Conservation (phyloP, 2,329 filamentous ascomycete species). For the Pseudogymnoascus sp. region DNA sequence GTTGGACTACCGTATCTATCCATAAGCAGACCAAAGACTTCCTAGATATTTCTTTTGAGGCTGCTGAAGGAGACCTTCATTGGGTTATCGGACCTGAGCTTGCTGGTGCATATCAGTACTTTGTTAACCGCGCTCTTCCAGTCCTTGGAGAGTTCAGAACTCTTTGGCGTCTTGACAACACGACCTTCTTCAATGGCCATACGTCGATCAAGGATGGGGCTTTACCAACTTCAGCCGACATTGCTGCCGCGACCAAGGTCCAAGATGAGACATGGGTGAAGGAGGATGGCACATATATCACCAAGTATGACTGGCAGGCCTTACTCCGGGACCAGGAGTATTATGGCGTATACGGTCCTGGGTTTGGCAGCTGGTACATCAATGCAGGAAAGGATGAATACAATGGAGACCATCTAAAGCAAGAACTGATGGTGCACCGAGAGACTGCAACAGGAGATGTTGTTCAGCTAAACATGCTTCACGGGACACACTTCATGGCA, state of each 20-base stretch:
- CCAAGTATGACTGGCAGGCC: slow-evolving; percentile 32
- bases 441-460: slow-evolving; percentile 41
- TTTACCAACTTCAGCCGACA: slow-evolving; percentile 36
- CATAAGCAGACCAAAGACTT: slow-evolving; percentile 32
- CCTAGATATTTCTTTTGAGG: slow-evolving; percentile 40
- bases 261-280: slow-evolving; percentile 46
- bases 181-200: slow-evolving; percentile 37
- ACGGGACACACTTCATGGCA: slow-evolving; percentile 40
- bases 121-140: slow-evolving; percentile 41
- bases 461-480: slow-evolving; percentile 46
- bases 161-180: slow-evolving; percentile 41
- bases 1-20: slow-evolving; percentile 39
- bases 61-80: slow-evolving; percentile 40
- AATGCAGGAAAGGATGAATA: slow-evolving; percentile 42
- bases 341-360: slow-evolving; percentile 41
- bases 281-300: slow-evolving; percentile 38
- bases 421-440: slow-evolving; percentile 44
- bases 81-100: slow-evolving; percentile 42
- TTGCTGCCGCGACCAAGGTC: slow-evolving; percentile 37
- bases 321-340: slow-evolving; percentile 34
- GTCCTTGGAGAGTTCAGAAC: slow-evolving; percentile 41
- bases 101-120: slow-evolving; percentile 46
- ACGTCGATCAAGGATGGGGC: slow-evolving; percentile 37
- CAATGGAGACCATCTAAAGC: slow-evolving; percentile 44
- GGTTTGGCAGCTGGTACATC: slow-evolving; percentile 43